A percentile compares a stretch with the other conserved stretches of the same genome.
Evolutionary conservation across 768 basidiomycete species (phyloP).

Genomic region (Imleria badia): DNA sequence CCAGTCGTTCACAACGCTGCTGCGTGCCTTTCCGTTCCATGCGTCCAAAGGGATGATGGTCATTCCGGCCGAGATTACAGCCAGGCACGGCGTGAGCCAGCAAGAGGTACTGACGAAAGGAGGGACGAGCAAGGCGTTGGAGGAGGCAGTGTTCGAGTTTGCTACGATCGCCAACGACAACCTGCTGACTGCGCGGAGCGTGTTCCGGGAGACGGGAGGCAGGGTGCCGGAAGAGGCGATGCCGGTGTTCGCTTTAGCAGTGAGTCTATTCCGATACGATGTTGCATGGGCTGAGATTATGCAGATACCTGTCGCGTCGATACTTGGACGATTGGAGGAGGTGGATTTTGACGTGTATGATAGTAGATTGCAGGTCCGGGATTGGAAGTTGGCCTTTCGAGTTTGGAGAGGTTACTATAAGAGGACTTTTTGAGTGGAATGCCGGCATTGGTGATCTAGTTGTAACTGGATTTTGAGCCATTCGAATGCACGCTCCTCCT

Average conservation of each 20-base stretch:
- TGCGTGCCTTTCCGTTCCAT: conserved; percentile 79
- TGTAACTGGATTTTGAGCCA: conserved; percentile 5
- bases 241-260: conserved; percentile 72
- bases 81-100: conserved; percentile 72
- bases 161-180: conserved; percentile 82
- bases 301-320: conserved; percentile 67
- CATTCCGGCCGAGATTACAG: conserved; percentile 81
- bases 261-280: conserved; percentile 37
- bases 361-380: conserved; percentile 57
- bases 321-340: conserved; percentile 65
- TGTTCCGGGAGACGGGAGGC: conserved; percentile 56
- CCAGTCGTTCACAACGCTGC: conserved; percentile 65
- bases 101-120: conserved; percentile 74
- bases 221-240: conserved; percentile 57
- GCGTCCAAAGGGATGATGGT: conserved; percentile 67
- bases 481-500: conserved; percentile 9
- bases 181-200: conserved; percentile 67
- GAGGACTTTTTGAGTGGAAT: conserved; percentile 34
- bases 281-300: neutral
- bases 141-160: conserved; percentile 81
- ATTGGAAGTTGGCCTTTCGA: conserved; percentile 78
- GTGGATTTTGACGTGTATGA: conserved; percentile 73
- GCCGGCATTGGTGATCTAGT: conserved; percentile 32
- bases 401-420: conserved; percentile 58
- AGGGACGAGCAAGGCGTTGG: conserved; percentile 53